Conservation (phyloP, 306 rosid genomes). For the Albizia julibrissin region DNA sequence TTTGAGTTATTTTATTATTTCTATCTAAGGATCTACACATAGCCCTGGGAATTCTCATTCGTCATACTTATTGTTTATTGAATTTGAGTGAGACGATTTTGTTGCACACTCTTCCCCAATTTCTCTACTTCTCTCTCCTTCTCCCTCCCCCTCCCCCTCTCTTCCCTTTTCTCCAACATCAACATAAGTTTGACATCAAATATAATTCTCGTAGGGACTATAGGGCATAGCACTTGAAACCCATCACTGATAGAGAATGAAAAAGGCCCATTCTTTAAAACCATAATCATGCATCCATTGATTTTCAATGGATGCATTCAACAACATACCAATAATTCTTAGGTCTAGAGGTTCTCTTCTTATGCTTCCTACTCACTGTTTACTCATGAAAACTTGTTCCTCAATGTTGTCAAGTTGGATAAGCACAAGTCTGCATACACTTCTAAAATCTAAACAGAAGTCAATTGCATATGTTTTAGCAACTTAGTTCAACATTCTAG, state of each 20-base stretch:
- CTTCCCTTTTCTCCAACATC: no score
- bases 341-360: not conserved
- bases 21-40: no score
- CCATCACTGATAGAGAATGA: not conserved
- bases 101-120: no score
- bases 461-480: slow-evolving; percentile 12
- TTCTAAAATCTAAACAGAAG: slow-evolving; percentile 13
- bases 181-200: no score
- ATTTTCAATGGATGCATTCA: not conserved
- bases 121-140: no score
- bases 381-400: not conserved
- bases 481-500: slow-evolving; percentile 12
- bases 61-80: no score
- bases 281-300: not conserved
- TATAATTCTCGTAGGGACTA: no score
- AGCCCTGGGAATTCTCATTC: no score
- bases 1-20: no score
- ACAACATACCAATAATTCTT: slow-evolving; percentile 3
- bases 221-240: not conserved
- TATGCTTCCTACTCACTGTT: not conserved
- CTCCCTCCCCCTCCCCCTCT: no score
- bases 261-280: not conserved
- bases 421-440: not conserved
- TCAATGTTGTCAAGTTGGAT: not conserved
- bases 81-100: no score